Percentiles rank a stretch among this genome's conserved stretches.
Evolutionary conservation across 2,329 filamentous ascomycete genomes (phyloP).

Genomic region (Claviceps cyperi): DNA sequence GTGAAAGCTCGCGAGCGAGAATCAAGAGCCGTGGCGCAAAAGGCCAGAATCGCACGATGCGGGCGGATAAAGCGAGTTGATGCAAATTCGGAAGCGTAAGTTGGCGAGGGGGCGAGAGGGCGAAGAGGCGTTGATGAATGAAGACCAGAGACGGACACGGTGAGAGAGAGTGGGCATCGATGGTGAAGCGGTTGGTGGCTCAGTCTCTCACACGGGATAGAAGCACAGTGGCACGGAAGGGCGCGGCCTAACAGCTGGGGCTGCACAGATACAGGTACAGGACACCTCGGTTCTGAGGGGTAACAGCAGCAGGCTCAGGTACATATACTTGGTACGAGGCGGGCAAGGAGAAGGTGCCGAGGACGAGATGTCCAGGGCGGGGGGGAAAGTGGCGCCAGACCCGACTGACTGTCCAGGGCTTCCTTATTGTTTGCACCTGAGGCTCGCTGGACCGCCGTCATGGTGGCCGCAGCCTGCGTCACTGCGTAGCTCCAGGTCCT

Average conservation of each 20-base stretch:
- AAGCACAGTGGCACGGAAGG: conserved; percentile 2
- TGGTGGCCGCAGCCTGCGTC: too few relatives aligned
- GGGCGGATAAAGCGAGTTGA: background rate
- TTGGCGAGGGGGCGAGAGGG: conserved; percentile 1
- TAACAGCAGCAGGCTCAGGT: too few relatives aligned
- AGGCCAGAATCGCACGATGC: conserved; percentile 1
- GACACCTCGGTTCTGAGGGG: background rate
- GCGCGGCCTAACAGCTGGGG: background rate
- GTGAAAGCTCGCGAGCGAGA: background rate
- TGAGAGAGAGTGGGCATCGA: conserved; percentile 1
- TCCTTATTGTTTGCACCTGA: background rate
- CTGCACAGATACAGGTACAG: background rate
- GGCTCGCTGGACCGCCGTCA: background rate
- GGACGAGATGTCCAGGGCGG: background rate
- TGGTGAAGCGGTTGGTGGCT: background rate
- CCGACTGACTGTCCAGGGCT: background rate
- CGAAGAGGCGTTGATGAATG: conserved; percentile 1
- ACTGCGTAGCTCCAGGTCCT: too few relatives aligned
- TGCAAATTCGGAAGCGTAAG: background rate
- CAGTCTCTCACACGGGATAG: background rate
- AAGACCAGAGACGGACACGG: conserved; percentile 3
- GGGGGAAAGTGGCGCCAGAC: background rate
- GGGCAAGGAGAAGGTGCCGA: background rate
- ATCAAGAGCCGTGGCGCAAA: conserved; percentile 2
- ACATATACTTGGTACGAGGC: too few relatives aligned